Conservation (phyloP, 306 rosid species). For the Argentina anserina region DNA sequence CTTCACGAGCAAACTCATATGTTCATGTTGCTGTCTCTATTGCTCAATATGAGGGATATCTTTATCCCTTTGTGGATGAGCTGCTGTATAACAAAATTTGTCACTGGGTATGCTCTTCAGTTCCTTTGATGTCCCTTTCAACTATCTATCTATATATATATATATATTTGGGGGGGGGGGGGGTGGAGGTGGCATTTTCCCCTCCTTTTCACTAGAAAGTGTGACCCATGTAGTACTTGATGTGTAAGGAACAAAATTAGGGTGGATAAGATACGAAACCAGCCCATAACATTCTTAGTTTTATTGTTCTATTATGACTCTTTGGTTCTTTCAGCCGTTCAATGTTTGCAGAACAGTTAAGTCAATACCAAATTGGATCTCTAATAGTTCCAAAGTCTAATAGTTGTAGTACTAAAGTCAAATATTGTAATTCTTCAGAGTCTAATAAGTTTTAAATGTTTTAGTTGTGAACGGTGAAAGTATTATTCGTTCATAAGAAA, state of each 20-base stretch:
- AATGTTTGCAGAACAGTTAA: neutral
- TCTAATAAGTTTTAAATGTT: neutral
- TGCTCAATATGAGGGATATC: constrained; percentile 84
- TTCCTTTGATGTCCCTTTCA: neutral
- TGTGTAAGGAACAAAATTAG: neutral
- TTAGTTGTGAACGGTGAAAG: neutral
- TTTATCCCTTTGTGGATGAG: constrained; percentile 70
- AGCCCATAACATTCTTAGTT: neutral
- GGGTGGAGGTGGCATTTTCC: too few relatives aligned
- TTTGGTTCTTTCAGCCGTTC: neutral
- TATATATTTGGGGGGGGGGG: too few relatives aligned
- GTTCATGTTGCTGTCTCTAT: constrained; percentile 70
- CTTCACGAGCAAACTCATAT: constrained; percentile 75
- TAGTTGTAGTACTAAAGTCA: too few relatives aligned
- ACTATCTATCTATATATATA: constrained; percentile 14
- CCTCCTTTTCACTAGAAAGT: neutral
- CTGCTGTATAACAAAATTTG: constrained; percentile 78
- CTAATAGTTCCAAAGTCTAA: neutral
- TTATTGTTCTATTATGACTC: neutral
- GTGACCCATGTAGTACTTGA: neutral
- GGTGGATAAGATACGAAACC: neutral
- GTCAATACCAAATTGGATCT: neutral
- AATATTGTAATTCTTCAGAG: too few relatives aligned
- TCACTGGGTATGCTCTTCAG: constrained; percentile 76
- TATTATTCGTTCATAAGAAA: neutral